Evolutionary conservation across 2,329 filamentous ascomycete species (phyloP).

Genomic region (Cercospora sojina): DNA sequence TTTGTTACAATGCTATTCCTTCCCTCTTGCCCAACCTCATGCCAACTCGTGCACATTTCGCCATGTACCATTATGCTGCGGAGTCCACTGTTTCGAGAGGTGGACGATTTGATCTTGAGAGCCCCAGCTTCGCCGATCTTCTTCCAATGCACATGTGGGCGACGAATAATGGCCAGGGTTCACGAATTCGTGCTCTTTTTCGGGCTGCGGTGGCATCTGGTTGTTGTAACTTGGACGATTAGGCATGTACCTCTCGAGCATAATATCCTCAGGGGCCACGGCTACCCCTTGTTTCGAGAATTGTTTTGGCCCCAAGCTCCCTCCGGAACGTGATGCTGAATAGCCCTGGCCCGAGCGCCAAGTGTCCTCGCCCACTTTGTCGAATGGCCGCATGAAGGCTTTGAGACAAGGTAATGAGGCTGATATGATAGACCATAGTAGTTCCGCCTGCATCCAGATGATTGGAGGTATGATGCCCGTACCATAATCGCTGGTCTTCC

Average conservation of each 20-base stretch:
- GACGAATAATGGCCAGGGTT: neutral
- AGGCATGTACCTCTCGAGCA: neutral
- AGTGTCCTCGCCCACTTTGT: constrained; percentile 24
- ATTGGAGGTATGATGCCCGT: constrained; percentile 14
- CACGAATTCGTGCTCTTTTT: neutral
- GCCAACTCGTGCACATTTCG: neutral
- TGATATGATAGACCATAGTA: constrained; percentile 26
- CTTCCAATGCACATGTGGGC: neutral
- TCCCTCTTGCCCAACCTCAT: neutral
- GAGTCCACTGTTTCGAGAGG: constrained; percentile 6
- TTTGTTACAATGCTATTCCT: neutral
- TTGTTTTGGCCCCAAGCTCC: constrained; percentile 7
- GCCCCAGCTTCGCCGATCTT: constrained; percentile 17
- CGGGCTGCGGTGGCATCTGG: neutral
- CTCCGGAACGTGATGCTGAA: constrained; percentile 17
- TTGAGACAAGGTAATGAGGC: constrained; percentile 25
- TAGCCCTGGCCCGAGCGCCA: constrained; percentile 22
- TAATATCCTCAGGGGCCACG: constrained; percentile 8
- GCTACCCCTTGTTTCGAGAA: neutral
- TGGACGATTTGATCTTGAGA: constrained; percentile 20
- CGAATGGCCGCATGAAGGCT: constrained; percentile 24
- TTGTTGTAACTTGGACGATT: neutral
- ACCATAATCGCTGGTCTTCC: constrained; percentile 8
- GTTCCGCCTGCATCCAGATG: constrained; percentile 22
- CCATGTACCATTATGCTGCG: neutral